Evolutionary conservation across 129 eudicot genomes (phyloP), one percentile per base, ranked within the genome.

Genomic region (Heracleum sosnowskyi): DNA sequence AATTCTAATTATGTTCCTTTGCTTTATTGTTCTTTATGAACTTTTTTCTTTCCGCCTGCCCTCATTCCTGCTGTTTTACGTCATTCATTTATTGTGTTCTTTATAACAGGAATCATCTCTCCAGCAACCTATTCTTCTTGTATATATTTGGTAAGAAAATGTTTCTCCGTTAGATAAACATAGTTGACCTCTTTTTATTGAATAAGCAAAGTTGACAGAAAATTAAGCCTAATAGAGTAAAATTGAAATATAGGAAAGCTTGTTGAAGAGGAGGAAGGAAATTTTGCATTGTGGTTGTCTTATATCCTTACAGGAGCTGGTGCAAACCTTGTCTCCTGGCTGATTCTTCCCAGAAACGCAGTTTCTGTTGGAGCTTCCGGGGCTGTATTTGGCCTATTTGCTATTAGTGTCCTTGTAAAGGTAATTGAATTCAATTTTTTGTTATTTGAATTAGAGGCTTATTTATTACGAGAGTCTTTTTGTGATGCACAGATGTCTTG

Each of bases 181-280:
- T 51, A 47, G 44, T 66, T 63, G 74, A 22, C 60, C 36, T 64
- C 37, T 28, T 64, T 10, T 28, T 10, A 31, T 37, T 26, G 17
- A 28, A 41, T 71, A 53, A 49, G 34, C 31, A 63, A 76, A 62
- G 34, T 40, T 62, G 78, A 16, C 64, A 20, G n/a, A 69, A 24
- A 47, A 70, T 31, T 57, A 40, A 63, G 74, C 49, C 44, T 26
- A 20, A 49, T 73, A 22, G 36, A 29, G 31, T 73, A 29, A 9
- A 77, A 47, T 35, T 55, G 40, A n/a, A 53, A 31, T 76, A 69
- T 82, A 94, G 98, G 98, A 85, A 95, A 95, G 84, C 96, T 95
- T 79, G 98, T 95, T 85, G 98, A 95, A 88, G 98, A 95, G 83
- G 98, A 95, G 79, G 98, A 95, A 86, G 98, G 98, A 75, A 90